Evolutionary conservation across 257 asterid genomes (phyloP), one percentile per base, ranked within the genome.

Genomic region (Solanum sitiens): DNA sequence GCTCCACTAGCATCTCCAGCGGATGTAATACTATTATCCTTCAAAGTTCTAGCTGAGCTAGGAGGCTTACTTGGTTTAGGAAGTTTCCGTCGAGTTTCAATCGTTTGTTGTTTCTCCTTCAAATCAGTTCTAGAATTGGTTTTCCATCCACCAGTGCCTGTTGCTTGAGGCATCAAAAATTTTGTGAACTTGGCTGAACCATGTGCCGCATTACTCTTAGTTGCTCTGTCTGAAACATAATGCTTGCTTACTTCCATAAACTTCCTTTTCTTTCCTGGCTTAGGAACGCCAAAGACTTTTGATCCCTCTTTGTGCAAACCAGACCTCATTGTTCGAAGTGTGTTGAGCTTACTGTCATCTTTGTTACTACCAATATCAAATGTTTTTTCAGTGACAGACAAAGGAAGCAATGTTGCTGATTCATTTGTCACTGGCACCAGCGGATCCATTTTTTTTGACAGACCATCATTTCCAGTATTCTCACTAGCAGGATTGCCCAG

Each of bases 221-320:
- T 73, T 86, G 77, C 89, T 89, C 86, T 86, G 72, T 95, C 97
- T 65, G 98, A 94, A 89, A 89, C 96, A 71, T 94, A 95, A 88
- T 97, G 99, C 88, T 97, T 95, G 96, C 98, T 95, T 44, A 97
- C 99, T 42, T 97, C 99, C 98, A 96, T 96, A 91, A 94, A 97
- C 88, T 97, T 97, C 90, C 98, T 93, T 89, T 94, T 97, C 93
- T 94, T 96, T 83, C 98, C 99, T 85, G 98, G 99, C 89, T 92
- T 94, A 13, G 99, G 99, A 80, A 96, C 95, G 45, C 99, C 99
- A 88, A 96, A 93, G 61, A 96, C 98, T 90, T 93, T 89, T 65
- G 98, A 90, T 82, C 97, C 94, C 90, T 94, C 98, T 91, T 92
- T 97, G 90, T 91, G 96, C 73, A 91, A 88, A 83, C 97, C 99